Base-by-base conservation (phyloP, 768 basidiomycete genomes). In the Lepiota venenata region DNA sequence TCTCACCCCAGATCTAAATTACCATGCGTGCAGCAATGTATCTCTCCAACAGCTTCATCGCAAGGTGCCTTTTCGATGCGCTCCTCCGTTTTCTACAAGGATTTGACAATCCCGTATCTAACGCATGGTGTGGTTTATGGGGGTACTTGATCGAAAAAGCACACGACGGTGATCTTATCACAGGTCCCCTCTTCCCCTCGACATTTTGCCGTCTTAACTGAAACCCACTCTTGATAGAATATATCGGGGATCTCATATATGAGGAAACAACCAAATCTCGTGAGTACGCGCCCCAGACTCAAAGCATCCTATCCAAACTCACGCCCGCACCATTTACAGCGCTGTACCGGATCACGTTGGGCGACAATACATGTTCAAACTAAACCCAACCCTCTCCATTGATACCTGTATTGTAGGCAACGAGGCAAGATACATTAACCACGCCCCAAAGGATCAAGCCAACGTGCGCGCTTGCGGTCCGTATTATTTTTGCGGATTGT, bases 351-450 rank as follows among this genome's bases (percentile, higher is more conserved):
- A 48, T 15, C 58, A 62, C 15, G 36, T 20, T 1, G 52, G 48
- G 2, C 56, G 57, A 20, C 48, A 55, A 27, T 62, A 62, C 36
- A 48, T 60, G 32, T 62, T 62, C 38, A 48, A 62, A 6, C 51
- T 62, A 16, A 58, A 62, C 29, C 48, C 47, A 1, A 45, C 40
- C 9, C 22, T 60, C 2, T 43, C 54, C 8, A 21, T 60, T 3
- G 59, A 60, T 39, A 50, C 48, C 15, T 20, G 45, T 1, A 38
- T 36, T 4, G 35, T 37, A 0, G 59, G 59, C 1, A 60, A 60
- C 21, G 59, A 60, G 21, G 48, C 59, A 9, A 36, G 56, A 2
- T 58, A 57, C 18, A 53, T 58, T 12, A 60, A 60, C 39, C 59
- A 60, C 8, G 58, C 45, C 16, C 22, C 41, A 1, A 44, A 22